Evolutionary conservation across 2,329 filamentous ascomycete species (phyloP).

Genomic region (Curvularia hawaiiensis): DNA sequence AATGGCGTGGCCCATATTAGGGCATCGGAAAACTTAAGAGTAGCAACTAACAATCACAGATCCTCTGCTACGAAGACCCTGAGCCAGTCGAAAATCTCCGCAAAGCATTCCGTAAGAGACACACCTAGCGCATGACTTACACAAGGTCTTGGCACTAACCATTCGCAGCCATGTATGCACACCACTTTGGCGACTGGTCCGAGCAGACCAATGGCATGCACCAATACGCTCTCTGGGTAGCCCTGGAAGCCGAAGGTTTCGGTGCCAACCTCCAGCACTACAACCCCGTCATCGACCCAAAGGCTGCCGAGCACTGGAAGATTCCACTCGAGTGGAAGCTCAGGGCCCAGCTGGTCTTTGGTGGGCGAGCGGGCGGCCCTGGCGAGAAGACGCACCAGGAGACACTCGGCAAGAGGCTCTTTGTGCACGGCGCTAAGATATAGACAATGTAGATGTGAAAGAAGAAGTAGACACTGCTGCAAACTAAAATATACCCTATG

Average conservation of each 20-base stretch:
- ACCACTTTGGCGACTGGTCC: slow-evolving; percentile 79
- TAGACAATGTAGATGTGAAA: background rate
- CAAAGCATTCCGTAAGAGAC: slow-evolving; percentile 60
- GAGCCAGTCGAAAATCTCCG: slow-evolving; percentile 68
- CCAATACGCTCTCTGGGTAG: slow-evolving; percentile 80
- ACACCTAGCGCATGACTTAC: background rate
- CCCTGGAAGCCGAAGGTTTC: slow-evolving; percentile 80
- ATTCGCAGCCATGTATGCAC: slow-evolving; percentile 65
- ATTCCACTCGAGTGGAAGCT: slow-evolving; percentile 76
- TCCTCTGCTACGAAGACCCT: slow-evolving; percentile 87
- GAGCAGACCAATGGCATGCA: slow-evolving; percentile 81
- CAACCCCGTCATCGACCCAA: slow-evolving; percentile 81
- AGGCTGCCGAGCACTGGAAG: slow-evolving; percentile 71
- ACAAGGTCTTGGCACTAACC: background rate
- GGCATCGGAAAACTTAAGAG: background rate
- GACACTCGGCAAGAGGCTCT: slow-evolving; percentile 65
- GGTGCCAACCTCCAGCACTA: slow-evolving; percentile 94
- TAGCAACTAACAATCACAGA: slow-evolving; percentile 45
- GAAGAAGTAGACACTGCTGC: too few relatives aligned
- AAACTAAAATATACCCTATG: background rate
- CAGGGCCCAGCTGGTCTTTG: slow-evolving; percentile 85
- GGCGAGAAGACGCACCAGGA: slow-evolving; percentile 69
- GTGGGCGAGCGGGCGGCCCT: slow-evolving; percentile 60
- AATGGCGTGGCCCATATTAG: background rate
- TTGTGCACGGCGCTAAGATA: slow-evolving; percentile 46